Base-by-base conservation (phyloP, 345 rosid species). In the Euphorbia pulcherrima region DNA sequence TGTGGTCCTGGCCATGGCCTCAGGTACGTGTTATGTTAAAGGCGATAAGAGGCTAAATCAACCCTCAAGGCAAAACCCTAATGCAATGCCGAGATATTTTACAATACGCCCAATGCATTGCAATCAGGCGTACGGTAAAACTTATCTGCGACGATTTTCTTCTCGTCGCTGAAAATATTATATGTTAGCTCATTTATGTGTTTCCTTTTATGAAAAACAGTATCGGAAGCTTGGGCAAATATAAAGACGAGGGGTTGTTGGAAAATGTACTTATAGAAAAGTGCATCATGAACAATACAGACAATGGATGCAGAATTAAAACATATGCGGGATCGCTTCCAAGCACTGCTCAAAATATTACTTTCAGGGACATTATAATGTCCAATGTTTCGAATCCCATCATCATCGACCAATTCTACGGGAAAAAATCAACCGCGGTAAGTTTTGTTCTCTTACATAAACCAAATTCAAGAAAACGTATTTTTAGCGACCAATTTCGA, bases 1-100 rank as follows among this genome's bases (percentile, higher is more conserved):
- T 91, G 97, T 26, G 96, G 96, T 61, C 93, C 96, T 0, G 97
- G 97, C 30, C 96, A 91, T 60, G 97, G 93, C 44, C 70, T 88
- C 57, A 86, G 90, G 95, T 88, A 73, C 4, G 3, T n/a, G n/a
- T n/a, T n/a, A n/a, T 21, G 20, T 37, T 37, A 0, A 5, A 24
- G 40, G 40, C 4, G 40, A 37, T 37, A 3, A 8, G 40, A 37
- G 40, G 40, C 40, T 37, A 8, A 37, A 37, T 3, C 40, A 37
- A 8, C 5, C 40, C 40, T 37, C n/a, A n/a, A n/a, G n/a, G n/a
- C n/a, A n/a, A n/a, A n/a, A n/a, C n/a, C n/a, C n/a, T n/a, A n/a
- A n/a, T 33, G 4, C 3, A 33, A 33, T 33, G 37, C 3, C 44
- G 23, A 28, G n/a, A 47, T 9, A 20, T 24, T 26, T 21, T 44